Percentiles rank a stretch among this genome's conserved stretches.
Conservation (phyloP, 139 green algal genomes). For the Marvania coccoides region DNA sequence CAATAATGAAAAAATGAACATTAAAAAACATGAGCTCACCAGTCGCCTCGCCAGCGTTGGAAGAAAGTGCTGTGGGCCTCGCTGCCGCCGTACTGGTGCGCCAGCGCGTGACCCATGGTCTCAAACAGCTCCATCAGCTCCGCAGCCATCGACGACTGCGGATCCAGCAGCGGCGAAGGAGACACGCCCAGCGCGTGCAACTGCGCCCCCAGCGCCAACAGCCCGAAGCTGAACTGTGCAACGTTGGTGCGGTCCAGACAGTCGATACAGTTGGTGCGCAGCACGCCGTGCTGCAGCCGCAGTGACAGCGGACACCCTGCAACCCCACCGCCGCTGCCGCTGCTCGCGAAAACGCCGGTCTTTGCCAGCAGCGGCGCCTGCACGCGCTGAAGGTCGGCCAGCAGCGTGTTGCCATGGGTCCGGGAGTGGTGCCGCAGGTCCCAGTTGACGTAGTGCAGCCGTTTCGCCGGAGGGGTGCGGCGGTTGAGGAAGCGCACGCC, state of each 20-base stretch:
- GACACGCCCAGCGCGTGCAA: slow-evolving; percentile 55
- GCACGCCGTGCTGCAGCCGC: slow-evolving; percentile 53
- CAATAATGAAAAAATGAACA: too few species aligned
- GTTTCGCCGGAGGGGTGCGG: slow-evolving; percentile 3
- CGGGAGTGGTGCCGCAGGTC: slow-evolving; percentile 69
- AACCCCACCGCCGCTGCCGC: background rate
- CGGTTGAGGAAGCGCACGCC: slow-evolving; percentile 77
- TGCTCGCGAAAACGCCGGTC: slow-evolving; percentile 22
- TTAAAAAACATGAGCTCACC: too few species aligned
- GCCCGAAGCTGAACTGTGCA: slow-evolving; percentile 74
- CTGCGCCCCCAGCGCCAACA: slow-evolving; percentile 71
- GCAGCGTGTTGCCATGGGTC: slow-evolving; percentile 45
- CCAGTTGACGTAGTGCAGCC: slow-evolving; percentile 58
- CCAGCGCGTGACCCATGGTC: slow-evolving; percentile 78
- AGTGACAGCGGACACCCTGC: background rate
- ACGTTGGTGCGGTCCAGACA: slow-evolving; percentile 97
- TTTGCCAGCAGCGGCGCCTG: slow-evolving; percentile 17
- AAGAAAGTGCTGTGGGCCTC: slow-evolving; percentile 90
- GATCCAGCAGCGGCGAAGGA: slow-evolving; percentile 31
- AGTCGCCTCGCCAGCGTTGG: slow-evolving; percentile 68
- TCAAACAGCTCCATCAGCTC: slow-evolving; percentile 88
- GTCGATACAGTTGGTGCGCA: slow-evolving; percentile 97
- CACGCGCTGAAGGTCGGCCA: slow-evolving; percentile 46
- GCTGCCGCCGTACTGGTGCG: slow-evolving; percentile 84
- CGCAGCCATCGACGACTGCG: slow-evolving; percentile 45